Evolutionary conservation across 1,139 yeast genomes (phyloP), one percentile per base, ranked within the genome.

Genomic region (Zygosaccharomyces sapae): DNA sequence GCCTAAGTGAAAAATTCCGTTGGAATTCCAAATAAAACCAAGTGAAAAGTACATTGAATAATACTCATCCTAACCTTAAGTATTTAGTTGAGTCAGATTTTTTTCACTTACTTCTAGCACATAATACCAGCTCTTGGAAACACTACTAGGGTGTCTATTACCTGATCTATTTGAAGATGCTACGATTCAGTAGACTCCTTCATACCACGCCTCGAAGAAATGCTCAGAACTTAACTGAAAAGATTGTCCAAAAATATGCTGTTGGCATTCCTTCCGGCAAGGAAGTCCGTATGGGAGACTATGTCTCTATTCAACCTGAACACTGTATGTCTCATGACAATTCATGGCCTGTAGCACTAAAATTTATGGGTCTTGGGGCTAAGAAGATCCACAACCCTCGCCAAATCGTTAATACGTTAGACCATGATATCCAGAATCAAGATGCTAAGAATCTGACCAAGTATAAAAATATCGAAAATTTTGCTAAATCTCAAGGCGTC

Each of bases 281-380:
- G 65, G 66, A 73, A 50, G 96, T 92, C 29, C 80, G 73, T 58
- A 77, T 89, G 48, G 98, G 98, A 16, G 98, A 94, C 71, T 92
- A 90, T 70, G 97, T 94, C 46, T 82, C 96, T 5, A 90, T 94
- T 63, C 79, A 76, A 62, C 99, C 99, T 6, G 94, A 96, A 5
- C 96, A 92, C 71, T 92, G 96, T 68, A 92, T 94, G 98, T 87
- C 97, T 10, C 99, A 92, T 67, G 99, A 92, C 68, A 92, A 92
- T 69, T 84, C 97, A 44, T 92, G 99, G 98, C 99, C 99, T 0
- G 97, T 92, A 22, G 98, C 98, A 1, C 76, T 92, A 61, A 92
- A 92, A 71, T 92, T 94, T 70, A 88, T 81, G 83, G 96, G 96
- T 5, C 75, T 92, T 35, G 98, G 98, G 0, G 97, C 97, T 38